These are phyloP conservation scores for Botryotinia narcissicola DNA, from an alignment of 2,329 filamentous ascomycete species.

Conservation along the genomic window DNA sequence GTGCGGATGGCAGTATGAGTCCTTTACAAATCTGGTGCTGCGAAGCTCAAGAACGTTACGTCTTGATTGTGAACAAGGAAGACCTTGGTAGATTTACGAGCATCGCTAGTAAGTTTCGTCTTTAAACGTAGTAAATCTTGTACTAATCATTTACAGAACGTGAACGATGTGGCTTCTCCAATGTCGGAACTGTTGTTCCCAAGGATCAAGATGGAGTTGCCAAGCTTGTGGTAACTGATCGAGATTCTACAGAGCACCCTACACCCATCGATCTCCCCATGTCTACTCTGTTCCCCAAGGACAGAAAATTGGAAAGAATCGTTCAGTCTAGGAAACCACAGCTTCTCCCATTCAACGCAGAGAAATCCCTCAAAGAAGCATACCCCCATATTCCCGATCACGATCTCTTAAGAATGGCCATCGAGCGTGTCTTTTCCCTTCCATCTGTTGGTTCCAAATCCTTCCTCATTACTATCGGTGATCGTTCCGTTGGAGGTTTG, in stretches of 20 bases:
- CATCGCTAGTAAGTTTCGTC: slow-evolving; percentile 52
- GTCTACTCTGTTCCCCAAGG: slow-evolving; percentile 83
- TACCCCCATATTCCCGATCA: slow-evolving; percentile 37
- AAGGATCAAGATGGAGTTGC: slow-evolving; percentile 62
- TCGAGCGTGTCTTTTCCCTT: slow-evolving; percentile 76
- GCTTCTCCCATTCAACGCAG: slow-evolving; percentile 70
- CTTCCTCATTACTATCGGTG: slow-evolving; percentile 95
- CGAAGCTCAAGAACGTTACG: slow-evolving; percentile 94
- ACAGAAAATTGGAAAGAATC: slow-evolving; percentile 73
- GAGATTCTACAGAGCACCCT: slow-evolving; percentile 71
- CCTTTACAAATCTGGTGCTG: slow-evolving; percentile 98
- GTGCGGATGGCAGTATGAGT: slow-evolving; percentile 85
- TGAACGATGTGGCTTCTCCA: slow-evolving; percentile 88
- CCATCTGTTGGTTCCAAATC: slow-evolving; percentile 95
- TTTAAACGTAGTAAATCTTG: not conserved
- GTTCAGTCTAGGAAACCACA: slow-evolving; percentile 68
- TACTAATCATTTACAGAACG: slow-evolving; percentile 49
- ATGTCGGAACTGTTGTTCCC: slow-evolving; percentile 75
- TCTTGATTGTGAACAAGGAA: slow-evolving; percentile 80
- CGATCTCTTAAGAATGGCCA: slow-evolving; percentile 59
- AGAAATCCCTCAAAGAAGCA: slow-evolving; percentile 60
- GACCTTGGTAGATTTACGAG: slow-evolving; percentile 72
- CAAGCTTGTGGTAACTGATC: slow-evolving; percentile 76
- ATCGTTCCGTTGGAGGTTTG: slow-evolving; percentile 86
- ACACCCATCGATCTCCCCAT: slow-evolving; percentile 86